A percentile compares a stretch with the other conserved stretches of the same genome.
These are phyloP conservation scores for Globisporangium echinulatum DNA, from an alignment of 352 stramenopile species.

Conservation along the genomic window DNA sequence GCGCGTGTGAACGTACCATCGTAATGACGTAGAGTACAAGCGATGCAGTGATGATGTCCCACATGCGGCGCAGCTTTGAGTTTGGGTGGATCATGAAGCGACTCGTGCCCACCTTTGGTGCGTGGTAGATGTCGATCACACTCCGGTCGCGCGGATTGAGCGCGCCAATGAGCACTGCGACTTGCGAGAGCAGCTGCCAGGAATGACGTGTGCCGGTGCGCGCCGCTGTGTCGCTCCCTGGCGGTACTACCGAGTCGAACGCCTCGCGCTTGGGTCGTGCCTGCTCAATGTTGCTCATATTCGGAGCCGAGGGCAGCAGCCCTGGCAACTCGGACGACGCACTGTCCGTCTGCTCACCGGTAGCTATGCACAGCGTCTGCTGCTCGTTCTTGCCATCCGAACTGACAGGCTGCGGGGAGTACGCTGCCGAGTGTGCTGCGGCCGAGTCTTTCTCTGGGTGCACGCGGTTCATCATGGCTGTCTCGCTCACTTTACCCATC, in stretches of 20 bases:
- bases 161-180: slow-evolving; percentile 17
- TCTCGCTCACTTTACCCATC: slow-evolving; percentile 5
- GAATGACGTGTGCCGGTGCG: slow-evolving; percentile 3
- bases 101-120: slow-evolving; percentile 39
- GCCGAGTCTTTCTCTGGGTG: slow-evolving; percentile 11
- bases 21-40: slow-evolving; percentile 75
- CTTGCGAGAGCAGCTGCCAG: slow-evolving; percentile 22
- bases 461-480: slow-evolving; percentile 8
- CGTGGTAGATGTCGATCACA: slow-evolving; percentile 79
- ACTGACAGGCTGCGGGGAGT: slow-evolving; percentile 4
- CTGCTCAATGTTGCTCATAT: slow-evolving; percentile 9
- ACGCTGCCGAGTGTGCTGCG: not conserved
- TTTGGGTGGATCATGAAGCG: slow-evolving; percentile 79
- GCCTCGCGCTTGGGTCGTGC: not conserved
- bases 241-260: slow-evolving; percentile 6
- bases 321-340: not conserved
- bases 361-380: not conserved
- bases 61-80: slow-evolving; percentile 60
- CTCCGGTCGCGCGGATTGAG: slow-evolving; percentile 27
- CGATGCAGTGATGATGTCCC: slow-evolving; percentile 63
- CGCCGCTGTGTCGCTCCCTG: not conserved
- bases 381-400: not conserved
- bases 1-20: slow-evolving; percentile 25
- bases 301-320: not conserved
- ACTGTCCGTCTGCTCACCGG: not conserved